phyloP scores from a whole-genome alignment of 2,329 filamentous ascomycete species.

The Phyllosticta capitalensis region DNA sequence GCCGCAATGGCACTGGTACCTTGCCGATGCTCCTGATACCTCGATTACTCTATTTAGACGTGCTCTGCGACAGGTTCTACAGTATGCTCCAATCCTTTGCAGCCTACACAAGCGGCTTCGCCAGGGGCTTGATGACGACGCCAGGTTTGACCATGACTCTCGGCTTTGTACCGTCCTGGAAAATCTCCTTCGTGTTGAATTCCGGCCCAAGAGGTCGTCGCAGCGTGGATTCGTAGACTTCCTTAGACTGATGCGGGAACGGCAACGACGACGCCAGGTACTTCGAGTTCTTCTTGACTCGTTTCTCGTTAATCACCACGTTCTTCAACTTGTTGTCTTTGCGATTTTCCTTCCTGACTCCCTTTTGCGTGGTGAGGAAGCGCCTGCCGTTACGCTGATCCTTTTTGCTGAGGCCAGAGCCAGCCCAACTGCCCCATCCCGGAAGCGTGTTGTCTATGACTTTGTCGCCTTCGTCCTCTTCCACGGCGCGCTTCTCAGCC shows the following conservation, averaged over 20 bases:
- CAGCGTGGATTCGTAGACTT: slow-evolving; percentile 85
- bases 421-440: slow-evolving; percentile 90
- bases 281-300: slow-evolving; percentile 80
- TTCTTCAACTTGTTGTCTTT: slow-evolving; percentile 73
- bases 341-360: slow-evolving; percentile 66
- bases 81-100: slow-evolving; percentile 1
- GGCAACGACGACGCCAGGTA: slow-evolving; percentile 79
- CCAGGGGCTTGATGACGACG: slow-evolving; percentile 74
- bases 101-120: slow-evolving; percentile 54
- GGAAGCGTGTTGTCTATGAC: slow-evolving; percentile 75
- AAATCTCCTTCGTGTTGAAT: slow-evolving; percentile 93
- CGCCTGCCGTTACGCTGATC: slow-evolving; percentile 44
- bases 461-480: slow-evolving; percentile 72
- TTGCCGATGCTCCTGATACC: neutral
- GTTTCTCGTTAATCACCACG: slow-evolving; percentile 90
- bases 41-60: slow-evolving; percentile 7
- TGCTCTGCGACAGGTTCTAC: slow-evolving; percentile 8
- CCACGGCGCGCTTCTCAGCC: slow-evolving; percentile 63
- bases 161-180: slow-evolving; percentile 83
- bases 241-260: slow-evolving; percentile 75
- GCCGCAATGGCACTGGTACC: neutral
- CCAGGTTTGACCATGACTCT: slow-evolving; percentile 85
- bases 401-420: slow-evolving; percentile 66
- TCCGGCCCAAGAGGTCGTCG: slow-evolving; percentile 83
- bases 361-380: slow-evolving; percentile 52